Base-by-base conservation (phyloP, 306 rosid genomes). In the Hippophae tibetana region DNA sequence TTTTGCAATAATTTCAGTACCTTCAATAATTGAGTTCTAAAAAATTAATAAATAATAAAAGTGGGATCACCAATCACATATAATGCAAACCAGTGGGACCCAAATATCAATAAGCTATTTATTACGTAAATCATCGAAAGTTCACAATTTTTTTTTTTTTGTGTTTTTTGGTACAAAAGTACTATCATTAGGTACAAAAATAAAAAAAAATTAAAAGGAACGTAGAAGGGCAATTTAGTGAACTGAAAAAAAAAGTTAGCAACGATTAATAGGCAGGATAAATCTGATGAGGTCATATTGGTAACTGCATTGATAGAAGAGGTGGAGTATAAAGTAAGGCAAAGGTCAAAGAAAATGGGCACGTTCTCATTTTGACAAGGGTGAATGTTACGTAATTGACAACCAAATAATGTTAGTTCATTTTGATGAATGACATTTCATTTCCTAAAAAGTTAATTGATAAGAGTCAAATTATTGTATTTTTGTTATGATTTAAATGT, bases 11-110 rank as follows among this genome's bases (percentile, higher is more conserved):
- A 78, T 69, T 67, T 70, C 43, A 48, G 57, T 44, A 68, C 73
- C 72, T 18, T 71, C 84, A 81, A 84, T 84, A 75, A 84, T 84
- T 81, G 90, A 76, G 79, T 56, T 58, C 61, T 60, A 56, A 78
- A 18, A 18, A 18, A 18, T 0, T 18, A 18, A 18, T 18, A 18
- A 18, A 18, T 18, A 18, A 18, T 18, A 56, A 77, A 64, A 76
- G 75, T 67, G 81, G 79, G 57, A 58, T 75, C 70, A 64, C 38
- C 58, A 65, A 54, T 18, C 63, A 57, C 42, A 78, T 45, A 78
- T 76, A 49, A 81, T 71, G 76, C 67, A 76, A 78, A 40, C 56
- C 9, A 6, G 64, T 5, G 67, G 84, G 82, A 43, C 71, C 79
- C 75, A 57, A 57, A 23, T 60, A 82, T 79, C 80, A 79, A 74